Evolutionary conservation across 208 protist species (phyloP).

Genomic region (Crithidia acanthocephali): DNA sequence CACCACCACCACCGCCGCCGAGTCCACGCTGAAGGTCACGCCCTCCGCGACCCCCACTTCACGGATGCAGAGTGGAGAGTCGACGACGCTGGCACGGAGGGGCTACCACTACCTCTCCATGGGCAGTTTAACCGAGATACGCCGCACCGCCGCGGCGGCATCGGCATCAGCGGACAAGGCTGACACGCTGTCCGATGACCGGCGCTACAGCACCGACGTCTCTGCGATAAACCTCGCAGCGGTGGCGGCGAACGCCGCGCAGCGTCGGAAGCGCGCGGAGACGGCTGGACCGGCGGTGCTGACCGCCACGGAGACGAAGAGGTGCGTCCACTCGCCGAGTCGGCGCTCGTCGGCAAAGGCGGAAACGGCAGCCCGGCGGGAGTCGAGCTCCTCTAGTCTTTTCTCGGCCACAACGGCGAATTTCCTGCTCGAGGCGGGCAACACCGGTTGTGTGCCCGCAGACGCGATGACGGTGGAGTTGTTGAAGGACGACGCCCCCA

Average conservation of each 20-base stretch:
- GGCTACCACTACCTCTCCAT: too few species aligned
- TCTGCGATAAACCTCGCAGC: conserved; percentile 1
- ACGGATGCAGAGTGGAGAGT: too few species aligned
- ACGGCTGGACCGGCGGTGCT: too few species aligned
- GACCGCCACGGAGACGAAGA: background rate
- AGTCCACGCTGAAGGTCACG: too few species aligned
- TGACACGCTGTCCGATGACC: background rate
- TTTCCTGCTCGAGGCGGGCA: background rate
- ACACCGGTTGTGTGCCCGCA: background rate
- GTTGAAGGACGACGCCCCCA: background rate
- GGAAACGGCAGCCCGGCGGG: background rate
- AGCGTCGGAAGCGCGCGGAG: background rate
- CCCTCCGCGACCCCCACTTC: too few species aligned
- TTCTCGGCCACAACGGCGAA: background rate
- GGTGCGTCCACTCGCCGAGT: background rate
- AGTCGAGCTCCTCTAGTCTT: background rate
- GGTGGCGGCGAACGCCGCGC: background rate
- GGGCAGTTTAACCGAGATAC: too few species aligned
- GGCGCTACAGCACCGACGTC: background rate
- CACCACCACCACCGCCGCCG: background rate
- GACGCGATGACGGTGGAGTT: conserved; percentile 2
- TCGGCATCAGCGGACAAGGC: background rate
- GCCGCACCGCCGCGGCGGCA: background rate
- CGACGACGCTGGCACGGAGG: too few species aligned
- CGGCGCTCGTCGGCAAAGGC: background rate